A percentile compares a stretch with the other conserved stretches of the same genome.
Conservation (phyloP, 2,329 filamentous ascomycete species). For the Calonectria leucothoes region DNA sequence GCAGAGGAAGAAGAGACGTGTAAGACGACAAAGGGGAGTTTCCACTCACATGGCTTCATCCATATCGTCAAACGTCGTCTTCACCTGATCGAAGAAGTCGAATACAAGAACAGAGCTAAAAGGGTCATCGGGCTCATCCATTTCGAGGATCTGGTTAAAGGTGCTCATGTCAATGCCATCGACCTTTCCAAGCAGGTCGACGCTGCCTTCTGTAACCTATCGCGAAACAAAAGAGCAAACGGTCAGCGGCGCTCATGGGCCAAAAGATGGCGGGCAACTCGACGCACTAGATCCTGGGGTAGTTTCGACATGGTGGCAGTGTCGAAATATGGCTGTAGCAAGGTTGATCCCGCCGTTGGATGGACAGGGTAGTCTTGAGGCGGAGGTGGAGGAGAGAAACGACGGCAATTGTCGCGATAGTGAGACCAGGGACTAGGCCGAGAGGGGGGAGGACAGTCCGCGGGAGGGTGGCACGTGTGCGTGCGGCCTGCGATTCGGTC, state of each 20-base stretch:
- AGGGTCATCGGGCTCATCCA: conserved; percentile 92
- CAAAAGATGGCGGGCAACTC: background rate
- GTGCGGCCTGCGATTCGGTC: conserved; percentile 9
- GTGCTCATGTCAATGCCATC: conserved; percentile 83
- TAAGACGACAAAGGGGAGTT: background rate
- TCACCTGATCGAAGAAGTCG: conserved; percentile 93
- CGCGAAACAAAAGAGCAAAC: background rate
- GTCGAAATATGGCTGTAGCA: conserved; percentile 22
- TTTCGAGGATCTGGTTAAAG: conserved; percentile 96
- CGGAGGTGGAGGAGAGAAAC: conserved; percentile 15
- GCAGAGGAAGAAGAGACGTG: background rate
- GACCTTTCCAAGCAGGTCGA: conserved; percentile 70
- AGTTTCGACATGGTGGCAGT: conserved; percentile 42
- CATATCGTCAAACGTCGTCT: conserved; percentile 88
- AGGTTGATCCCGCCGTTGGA: conserved; percentile 24
- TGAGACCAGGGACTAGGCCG: conserved; percentile 1
- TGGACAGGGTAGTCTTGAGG: conserved; percentile 11
- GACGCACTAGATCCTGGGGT: conserved; percentile 48
- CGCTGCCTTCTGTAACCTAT: conserved; percentile 57
- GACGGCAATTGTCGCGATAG: conserved; percentile 14
- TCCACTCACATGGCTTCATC: conserved; percentile 81
- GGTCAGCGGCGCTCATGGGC: conserved; percentile 24
- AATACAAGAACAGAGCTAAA: conserved; percentile 91
- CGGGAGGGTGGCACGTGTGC: conserved; percentile 14
- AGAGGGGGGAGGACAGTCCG: background rate